These are phyloP conservation scores for Pistacia integerrima DNA, from an alignment of 345 rosid species.

Conservation along the genomic window DNA sequence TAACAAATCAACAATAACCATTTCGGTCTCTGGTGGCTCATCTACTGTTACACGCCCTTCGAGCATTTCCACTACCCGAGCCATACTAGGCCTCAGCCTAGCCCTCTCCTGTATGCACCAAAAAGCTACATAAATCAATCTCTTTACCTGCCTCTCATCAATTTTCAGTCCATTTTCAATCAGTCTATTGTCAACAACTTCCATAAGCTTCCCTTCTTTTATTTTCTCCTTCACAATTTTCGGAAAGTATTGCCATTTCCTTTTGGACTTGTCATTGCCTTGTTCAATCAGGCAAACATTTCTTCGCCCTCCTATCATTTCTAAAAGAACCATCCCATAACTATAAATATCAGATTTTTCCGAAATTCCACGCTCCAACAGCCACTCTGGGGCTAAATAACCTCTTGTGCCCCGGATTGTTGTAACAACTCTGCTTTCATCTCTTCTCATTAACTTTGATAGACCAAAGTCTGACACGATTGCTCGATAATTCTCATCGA, in stretches of 20 bases:
- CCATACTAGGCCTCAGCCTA: constrained; percentile 71
- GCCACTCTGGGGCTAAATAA: constrained; percentile 78
- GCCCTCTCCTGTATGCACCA: constrained; percentile 91
- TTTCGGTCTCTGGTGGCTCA: constrained; percentile 74
- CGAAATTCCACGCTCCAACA: constrained; percentile 55
- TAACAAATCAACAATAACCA: constrained; percentile 68
- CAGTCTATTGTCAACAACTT: constrained; percentile 64
- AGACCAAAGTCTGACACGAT: constrained; percentile 67
- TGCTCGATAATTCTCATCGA: constrained; percentile 56
- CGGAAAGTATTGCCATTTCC: constrained; percentile 69
- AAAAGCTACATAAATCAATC: constrained; percentile 58
- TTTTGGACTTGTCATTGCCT: constrained; percentile 33
- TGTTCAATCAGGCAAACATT: constrained; percentile 45
- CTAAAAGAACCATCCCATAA: constrained; percentile 71
- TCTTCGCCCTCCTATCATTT: constrained; percentile 70
- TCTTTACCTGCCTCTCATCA: constrained; percentile 62
- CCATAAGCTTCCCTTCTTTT: constrained; percentile 67
- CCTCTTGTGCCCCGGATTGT: constrained; percentile 72
- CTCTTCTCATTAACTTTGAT: constrained; percentile 60
- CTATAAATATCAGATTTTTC: constrained; percentile 81
- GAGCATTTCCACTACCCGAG: constrained; percentile 74
- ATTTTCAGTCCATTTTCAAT: constrained; percentile 37
- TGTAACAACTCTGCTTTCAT: constrained; percentile 58
- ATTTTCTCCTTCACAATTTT: constrained; percentile 61
- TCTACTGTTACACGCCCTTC: constrained; percentile 60